Evolutionary conservation across 345 rosid genomes (phyloP).

Genomic region (Garcia nutans): DNA sequence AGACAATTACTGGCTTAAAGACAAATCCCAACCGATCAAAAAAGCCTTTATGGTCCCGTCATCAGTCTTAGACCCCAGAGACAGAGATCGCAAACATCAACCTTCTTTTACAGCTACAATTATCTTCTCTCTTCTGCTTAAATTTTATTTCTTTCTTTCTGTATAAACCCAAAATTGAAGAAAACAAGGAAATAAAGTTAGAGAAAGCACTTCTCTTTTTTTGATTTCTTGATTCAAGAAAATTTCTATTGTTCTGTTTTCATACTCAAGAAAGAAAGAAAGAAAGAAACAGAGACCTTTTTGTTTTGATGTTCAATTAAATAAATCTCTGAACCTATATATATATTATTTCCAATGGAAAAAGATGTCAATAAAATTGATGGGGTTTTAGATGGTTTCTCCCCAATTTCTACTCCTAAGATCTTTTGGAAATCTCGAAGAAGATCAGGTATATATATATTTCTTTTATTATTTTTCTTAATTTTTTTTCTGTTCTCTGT

Average conservation of each 20-base stretch:
- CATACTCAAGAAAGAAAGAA: not conserved
- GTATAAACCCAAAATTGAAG: no score
- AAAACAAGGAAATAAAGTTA: no score
- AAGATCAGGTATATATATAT: slow-evolving; percentile 58
- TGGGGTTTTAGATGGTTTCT: slow-evolving; percentile 58
- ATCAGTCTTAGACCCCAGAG: not conserved
- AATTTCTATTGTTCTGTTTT: not conserved
- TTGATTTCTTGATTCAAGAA: no score
- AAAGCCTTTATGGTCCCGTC: slow-evolving; percentile 15
- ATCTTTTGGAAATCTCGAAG: slow-evolving; percentile 78
- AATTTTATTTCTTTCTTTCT: not conserved
- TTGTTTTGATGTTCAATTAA: not conserved
- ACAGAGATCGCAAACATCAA: not conserved
- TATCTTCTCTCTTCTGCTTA: not conserved
- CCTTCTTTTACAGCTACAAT: not conserved
- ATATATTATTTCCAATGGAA: slow-evolving; percentile 18
- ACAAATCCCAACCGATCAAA: slow-evolving; percentile 13
- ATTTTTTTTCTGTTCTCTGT: no score
- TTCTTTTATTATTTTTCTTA: no score
- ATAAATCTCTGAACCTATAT: no score
- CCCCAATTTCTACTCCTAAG: slow-evolving; percentile 62
- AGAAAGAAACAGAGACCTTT: not conserved
- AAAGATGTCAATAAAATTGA: slow-evolving; percentile 24
- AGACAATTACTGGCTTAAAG: slow-evolving; percentile 22
- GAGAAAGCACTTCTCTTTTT: no score